A percentile compares a stretch with the other conserved stretches of the same genome.
These are phyloP conservation scores for Fraxinus nigra DNA, from an alignment of 305 asterid genomes.

Conservation along the genomic window DNA sequence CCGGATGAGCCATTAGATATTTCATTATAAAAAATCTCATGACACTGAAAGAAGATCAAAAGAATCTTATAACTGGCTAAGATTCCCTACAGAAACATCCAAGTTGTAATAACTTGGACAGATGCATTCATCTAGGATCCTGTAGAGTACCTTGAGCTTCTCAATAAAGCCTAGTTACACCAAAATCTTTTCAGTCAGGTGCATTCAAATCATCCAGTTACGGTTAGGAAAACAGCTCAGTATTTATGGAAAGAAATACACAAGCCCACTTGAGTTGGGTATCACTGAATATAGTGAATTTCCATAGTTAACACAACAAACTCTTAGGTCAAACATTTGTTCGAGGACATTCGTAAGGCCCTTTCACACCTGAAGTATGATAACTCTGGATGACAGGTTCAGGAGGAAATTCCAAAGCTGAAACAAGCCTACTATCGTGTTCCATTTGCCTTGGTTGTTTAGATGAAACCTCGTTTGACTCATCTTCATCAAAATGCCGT, in stretches of 20 bases:
- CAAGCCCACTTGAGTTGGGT: neutral
- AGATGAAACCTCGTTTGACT: constrained; percentile 15
- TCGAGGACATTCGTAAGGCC: neutral
- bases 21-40: neutral
- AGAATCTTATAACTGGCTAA: neutral
- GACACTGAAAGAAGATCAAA: neutral
- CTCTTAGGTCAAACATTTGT: neutral
- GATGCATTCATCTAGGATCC: neutral
- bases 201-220: neutral
- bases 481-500: constrained; percentile 21
- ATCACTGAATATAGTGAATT: neutral
- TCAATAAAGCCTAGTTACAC: neutral
- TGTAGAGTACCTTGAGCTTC: neutral
- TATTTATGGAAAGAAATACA: neutral
- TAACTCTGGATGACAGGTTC: constrained; percentile 7
- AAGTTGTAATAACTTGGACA: neutral
- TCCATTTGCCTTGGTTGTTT: constrained; percentile 26
- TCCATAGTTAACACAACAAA: neutral
- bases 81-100: neutral
- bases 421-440: neutral
- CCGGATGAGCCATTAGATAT: neutral
- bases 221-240: neutral
- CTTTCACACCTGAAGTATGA: constrained; percentile 20
- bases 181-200: neutral
- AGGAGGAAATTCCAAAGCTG: constrained; percentile 22